Percentiles rank a stretch among this genome's conserved stretches.
These are phyloP conservation scores for Hyaloperonospora brassicae DNA, from an alignment of 352 stramenopile genomes.

Conservation along the genomic window DNA sequence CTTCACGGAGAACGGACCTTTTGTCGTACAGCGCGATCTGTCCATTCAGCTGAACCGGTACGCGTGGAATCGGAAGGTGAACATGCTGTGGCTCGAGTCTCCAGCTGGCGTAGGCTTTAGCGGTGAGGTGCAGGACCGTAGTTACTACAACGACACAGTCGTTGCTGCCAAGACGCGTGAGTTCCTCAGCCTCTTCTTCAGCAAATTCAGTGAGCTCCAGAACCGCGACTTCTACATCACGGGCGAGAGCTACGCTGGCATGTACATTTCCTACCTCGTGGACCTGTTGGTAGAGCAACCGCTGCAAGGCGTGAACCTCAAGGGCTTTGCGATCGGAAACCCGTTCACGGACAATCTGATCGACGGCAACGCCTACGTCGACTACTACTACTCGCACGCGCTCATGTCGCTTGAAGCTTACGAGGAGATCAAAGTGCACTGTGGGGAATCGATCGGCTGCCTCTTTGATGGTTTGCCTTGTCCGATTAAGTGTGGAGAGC, in stretches of 20 bases:
- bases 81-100: constrained; percentile 74
- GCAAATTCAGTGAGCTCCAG: constrained; percentile 62
- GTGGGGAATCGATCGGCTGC: constrained; percentile 43
- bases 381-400: constrained; percentile 83
- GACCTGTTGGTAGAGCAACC: constrained; percentile 60
- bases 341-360: constrained; percentile 53
- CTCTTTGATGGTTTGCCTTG: constrained; percentile 53
- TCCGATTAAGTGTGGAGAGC: constrained; percentile 29
- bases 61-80: constrained; percentile 72
- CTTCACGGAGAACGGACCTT: constrained; percentile 67
- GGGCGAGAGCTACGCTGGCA: constrained; percentile 78
- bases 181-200: constrained; percentile 64
- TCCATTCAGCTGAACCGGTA: constrained; percentile 58
- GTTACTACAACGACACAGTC: constrained; percentile 79
- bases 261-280: constrained; percentile 87
- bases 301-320: constrained; percentile 57
- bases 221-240: constrained; percentile 77
- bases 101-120: constrained; percentile 70
- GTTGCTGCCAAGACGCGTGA: constrained; percentile 72
- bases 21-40: constrained; percentile 50
- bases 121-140: constrained; percentile 39
- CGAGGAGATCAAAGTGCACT: constrained; percentile 46
- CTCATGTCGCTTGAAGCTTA: constrained; percentile 78
- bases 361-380: constrained; percentile 65
- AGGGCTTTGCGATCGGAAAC: constrained; percentile 76